Conservation (phyloP, 345 rosid species). For the Eucalyptus marginata region DNA sequence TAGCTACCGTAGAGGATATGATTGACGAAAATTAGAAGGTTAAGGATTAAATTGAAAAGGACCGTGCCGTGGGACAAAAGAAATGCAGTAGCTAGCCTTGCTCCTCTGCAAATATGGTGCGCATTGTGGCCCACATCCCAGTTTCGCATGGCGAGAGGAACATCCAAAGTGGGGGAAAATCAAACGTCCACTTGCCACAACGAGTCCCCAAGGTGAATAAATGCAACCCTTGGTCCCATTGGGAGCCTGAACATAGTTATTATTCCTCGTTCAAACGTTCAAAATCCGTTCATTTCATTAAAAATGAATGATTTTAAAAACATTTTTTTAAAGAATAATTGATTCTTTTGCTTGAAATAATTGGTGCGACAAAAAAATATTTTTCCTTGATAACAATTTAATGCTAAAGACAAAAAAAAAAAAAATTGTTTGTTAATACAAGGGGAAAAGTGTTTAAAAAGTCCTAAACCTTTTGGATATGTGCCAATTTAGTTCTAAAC, state of each 20-base stretch:
- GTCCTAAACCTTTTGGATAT: rapidly evolving
- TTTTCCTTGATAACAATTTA: background rate
- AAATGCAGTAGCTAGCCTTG: background rate
- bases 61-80: background rate
- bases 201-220: background rate
- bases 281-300: background rate
- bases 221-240: background rate
- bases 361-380: background rate
- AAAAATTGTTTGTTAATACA: background rate
- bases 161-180: background rate
- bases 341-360: rapidly evolving
- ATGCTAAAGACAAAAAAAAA: no score
- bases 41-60: background rate
- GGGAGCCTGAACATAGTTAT: background rate
- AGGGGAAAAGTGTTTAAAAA: no score
- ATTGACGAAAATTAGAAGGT: background rate
- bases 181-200: background rate
- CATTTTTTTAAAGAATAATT: background rate
- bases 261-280: background rate
- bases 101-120: background rate
- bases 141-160: background rate
- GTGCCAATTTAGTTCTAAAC: rapidly evolving
- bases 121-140: background rate
- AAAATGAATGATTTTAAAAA: background rate
- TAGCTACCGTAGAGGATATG: background rate